Evolutionary conservation across 2,329 filamentous ascomycete species (phyloP), one percentile per base, ranked within the genome.

Genomic region (Botrytis galanthina): DNA sequence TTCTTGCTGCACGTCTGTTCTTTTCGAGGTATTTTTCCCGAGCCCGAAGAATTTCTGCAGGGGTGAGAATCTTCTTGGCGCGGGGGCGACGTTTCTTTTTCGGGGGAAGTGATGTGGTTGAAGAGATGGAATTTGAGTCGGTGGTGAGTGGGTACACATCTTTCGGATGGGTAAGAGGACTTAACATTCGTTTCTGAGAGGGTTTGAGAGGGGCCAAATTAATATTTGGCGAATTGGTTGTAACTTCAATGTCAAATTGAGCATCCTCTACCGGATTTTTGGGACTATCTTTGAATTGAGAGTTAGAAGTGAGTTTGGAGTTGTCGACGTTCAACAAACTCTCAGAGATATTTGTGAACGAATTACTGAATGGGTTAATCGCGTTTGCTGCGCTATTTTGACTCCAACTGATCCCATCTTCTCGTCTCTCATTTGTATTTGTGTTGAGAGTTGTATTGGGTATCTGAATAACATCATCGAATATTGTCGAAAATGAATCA

Each of bases 11-110:
- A 9, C 66, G 66, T 22, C 48, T n/a, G 6, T 68, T 68, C 18
- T 68, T 68, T n/a, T 68, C 66, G 4, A 68, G 66, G 6, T 68
- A 68, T 26, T 57, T 68, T 26, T 68, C 35, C 10, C 66, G 66
- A 7, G 48, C 48, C 26, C 20, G 26, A 3, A 68, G 16, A 1
- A 37, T 29, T 26, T 68, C 48, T 9, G 26, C 9, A 20, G 48
- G 26, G 8, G 35, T 68, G 35, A 68, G 48, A 14, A 68, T 29
- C 4, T 57, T 68, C n/a, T 57, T 68, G 5, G 66, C 66, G 18
- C 66, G 66, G 9, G 66, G 35, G 6, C 66, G 66, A 29, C 66
- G 66, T 29, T 68, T 68, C 35, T 54, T 68, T 29, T 68, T 68
- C 2, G 66, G 48, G 8, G 46, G 26, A 6, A 54, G 60, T 16